Evolutionary conservation across 2,329 filamentous ascomycete genomes (phyloP).

Genomic region (Ascosphaera acerosa): DNA sequence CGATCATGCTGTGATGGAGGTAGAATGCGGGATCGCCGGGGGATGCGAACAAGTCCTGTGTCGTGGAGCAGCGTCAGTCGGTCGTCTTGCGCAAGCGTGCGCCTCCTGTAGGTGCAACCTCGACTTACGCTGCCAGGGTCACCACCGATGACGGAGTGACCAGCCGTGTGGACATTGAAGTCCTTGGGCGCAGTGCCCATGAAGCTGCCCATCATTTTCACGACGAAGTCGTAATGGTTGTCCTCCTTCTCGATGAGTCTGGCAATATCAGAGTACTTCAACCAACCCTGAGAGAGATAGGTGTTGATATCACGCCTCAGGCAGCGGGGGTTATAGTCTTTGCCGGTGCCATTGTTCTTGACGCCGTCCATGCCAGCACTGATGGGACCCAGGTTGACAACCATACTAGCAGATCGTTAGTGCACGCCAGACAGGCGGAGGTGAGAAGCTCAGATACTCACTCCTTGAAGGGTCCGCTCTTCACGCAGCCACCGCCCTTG

Average conservation of each 20-base stretch:
- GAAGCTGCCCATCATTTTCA: neutral
- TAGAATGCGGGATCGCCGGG: conserved; percentile 8
- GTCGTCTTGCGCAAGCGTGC: no score
- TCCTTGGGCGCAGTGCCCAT: neutral
- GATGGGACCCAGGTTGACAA: conserved; percentile 14
- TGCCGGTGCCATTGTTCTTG: conserved; percentile 3
- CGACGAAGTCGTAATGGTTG: neutral
- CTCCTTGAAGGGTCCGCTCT: conserved; percentile 9
- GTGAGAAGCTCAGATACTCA: neutral
- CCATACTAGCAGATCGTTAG: conserved; percentile 9
- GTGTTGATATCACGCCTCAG: conserved; percentile 16
- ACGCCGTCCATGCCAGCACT: conserved; percentile 4
- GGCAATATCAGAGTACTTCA: neutral
- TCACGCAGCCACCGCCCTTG: conserved; percentile 11
- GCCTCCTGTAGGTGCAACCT: neutral
- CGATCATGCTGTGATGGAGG: conserved; percentile 7
- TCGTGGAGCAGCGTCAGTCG: no score
- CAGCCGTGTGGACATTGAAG: conserved; percentile 6
- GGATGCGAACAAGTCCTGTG: conserved; percentile 4
- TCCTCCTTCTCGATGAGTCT: conserved; percentile 1
- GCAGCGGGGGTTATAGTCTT: conserved; percentile 14
- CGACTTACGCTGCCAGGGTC: conserved; percentile 2
- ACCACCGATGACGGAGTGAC: conserved; percentile 5
- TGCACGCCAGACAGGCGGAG: neutral
- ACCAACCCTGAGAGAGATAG: conserved; percentile 3